These are phyloP conservation scores for Wickerhamiella siamensis DNA, from an alignment of 805 yeast species.

Conservation along the genomic window DNA sequence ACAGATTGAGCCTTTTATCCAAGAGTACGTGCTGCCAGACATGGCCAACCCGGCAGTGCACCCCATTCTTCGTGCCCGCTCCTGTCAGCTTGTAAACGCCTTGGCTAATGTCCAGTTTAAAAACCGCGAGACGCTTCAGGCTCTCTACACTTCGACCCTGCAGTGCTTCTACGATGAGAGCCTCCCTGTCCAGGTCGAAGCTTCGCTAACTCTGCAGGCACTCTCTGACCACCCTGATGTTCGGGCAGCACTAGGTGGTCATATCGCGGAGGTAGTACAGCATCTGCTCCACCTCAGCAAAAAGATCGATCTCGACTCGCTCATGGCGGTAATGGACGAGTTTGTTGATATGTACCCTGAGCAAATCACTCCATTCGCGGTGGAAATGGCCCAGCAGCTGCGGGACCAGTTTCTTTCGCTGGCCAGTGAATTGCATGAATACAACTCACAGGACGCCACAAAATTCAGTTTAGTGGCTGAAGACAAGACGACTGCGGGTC, in stretches of 20 bases:
- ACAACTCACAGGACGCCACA: slow-evolving; percentile 21
- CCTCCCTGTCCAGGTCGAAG: slow-evolving; percentile 68
- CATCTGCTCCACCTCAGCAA: slow-evolving; percentile 59
- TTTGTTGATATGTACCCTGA: slow-evolving; percentile 79
- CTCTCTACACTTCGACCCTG: slow-evolving; percentile 27
- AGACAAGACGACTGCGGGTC: slow-evolving; percentile 70
- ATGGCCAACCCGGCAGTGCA: slow-evolving; percentile 40
- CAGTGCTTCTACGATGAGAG: slow-evolving; percentile 33
- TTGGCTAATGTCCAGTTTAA: slow-evolving; percentile 48
- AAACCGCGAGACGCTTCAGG: slow-evolving; percentile 55
- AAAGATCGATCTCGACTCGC: slow-evolving; percentile 71
- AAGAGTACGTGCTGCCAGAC: slow-evolving; percentile 54
- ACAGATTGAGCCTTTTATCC: slow-evolving; percentile 58
- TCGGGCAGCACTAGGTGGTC: slow-evolving; percentile 48
- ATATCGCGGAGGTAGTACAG: slow-evolving; percentile 73
- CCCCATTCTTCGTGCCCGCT: slow-evolving; percentile 52
- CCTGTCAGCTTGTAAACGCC: slow-evolving; percentile 35
- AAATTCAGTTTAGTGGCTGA: slow-evolving; percentile 31
- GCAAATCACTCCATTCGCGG: slow-evolving; percentile 82
- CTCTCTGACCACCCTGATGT: slow-evolving; percentile 52
- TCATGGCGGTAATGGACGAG: slow-evolving; percentile 87
- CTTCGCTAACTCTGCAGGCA: slow-evolving; percentile 75
- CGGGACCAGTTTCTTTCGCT: slow-evolving; percentile 61
- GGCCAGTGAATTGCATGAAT: slow-evolving; percentile 53
- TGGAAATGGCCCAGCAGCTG: slow-evolving; percentile 40